Base-by-base conservation (phyloP, 116 monocot genomes). In the Zostera marina region DNA sequence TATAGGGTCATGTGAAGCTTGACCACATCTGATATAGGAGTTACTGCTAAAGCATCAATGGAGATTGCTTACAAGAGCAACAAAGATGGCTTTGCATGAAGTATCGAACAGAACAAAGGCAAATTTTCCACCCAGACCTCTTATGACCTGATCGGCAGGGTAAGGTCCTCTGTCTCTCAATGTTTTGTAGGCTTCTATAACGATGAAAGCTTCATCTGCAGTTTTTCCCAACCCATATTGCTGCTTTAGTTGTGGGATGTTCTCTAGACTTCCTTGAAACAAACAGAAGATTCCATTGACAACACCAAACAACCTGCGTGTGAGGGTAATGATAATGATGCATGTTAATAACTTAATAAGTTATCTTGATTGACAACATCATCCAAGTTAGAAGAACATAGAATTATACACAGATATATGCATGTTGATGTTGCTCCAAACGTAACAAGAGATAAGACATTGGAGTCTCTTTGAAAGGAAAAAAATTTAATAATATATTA, bases 151-250 rank as follows among this genome's bases (percentile, higher is more conserved):
- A 52, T 78, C 76, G 22, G 77, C 87, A 62, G 92, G 92, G 58
- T 79, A 87, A 62, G 92, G 87, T 21, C 92, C 92, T 59, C 92
- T 68, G 59, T 92, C 92, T 53, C 92, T 80, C 58, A 92, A 65
- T 45, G 92, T 78, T 62, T 77, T 76, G 66, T 87, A 92, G 9
- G 87, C 92, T 72, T 84, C 87, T 32, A 92, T 87, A 6, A 87
- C 66, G 43, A 92, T 83, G 43, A 66, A 70, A 13, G 72, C 83
- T 58, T 92, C 92, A 61, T 78, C 87, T 22, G 76, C 83, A 63
- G 64, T 73, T 67, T 92, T 92, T 63, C 62, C 68, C 65, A 92
- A 64, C 25, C 92, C 92, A 64, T 92, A 92, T 53, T 92, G 87
- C 52, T 87, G 87, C 63, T 87, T 92, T 58, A 87, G 70, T 42